Evolutionary conservation across 2,329 filamentous ascomycete genomes (phyloP), one percentile per base, ranked within the genome.

Genomic region (Alternaria burnsii): DNA sequence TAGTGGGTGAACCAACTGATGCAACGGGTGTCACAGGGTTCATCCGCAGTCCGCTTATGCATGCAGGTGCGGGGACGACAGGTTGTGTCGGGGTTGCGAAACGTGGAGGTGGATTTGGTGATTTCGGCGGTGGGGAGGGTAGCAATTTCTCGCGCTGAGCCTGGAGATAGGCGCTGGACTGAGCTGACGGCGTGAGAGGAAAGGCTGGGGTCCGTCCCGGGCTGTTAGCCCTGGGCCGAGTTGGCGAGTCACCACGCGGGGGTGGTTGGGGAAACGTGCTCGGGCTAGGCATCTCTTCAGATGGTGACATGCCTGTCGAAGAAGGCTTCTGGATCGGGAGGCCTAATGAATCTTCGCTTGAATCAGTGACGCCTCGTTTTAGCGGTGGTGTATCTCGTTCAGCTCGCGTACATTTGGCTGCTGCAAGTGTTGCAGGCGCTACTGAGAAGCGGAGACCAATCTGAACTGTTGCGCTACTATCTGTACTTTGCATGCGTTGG

Each of bases 391-490:
- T 52, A 16, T 60, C 52, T n/a, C 71, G 67, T 43, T 70, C 73
- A 30, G 44, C 20, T 46, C 44, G 55, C 0, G 67, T 73, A 58
- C 58, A 76, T 40, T 75, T 75, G 32, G 67, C 71, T 52, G 75
- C 74, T 50, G 72, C 73, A 56, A 79, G 75, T 18, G 75, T 74
- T 4, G 77, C 76, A 14, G 77, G 77, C 12, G 76, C 77, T 6
- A 80, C 63, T n/a, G 89, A 91, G 56, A 92, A 82, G 11, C 89
- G 85, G 16, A 92, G 81, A 1, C 89, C 89, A 52, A 92, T 91
- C 71, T 91, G 89, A 11, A 92, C 89, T 0, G 89, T 91, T 24
- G 88, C 88, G 10, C 86, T 86, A 44, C 89, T 91, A 16, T 82
- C 82, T 42, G 88, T 81, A 1, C 89, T 92, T 5, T 87, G 88